phyloP scores from a whole-genome alignment of 108 stramenopile species.

The Cyclotella distinguenda region DNA sequence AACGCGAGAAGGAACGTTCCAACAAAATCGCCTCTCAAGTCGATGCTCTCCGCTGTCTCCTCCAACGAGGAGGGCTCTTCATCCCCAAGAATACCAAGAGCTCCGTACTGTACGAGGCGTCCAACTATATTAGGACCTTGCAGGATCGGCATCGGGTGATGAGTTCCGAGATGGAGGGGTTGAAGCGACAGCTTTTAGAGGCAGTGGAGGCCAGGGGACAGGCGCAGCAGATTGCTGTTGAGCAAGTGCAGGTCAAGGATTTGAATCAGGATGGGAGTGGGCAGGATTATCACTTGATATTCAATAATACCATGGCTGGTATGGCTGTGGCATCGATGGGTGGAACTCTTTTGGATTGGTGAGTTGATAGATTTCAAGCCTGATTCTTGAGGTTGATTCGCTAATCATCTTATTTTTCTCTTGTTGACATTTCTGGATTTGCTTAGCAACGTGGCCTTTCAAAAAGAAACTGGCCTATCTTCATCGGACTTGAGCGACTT shows the following conservation, averaged over 20 bases:
- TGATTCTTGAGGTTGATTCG: neutral
- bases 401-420: neutral
- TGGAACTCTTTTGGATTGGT: constrained; percentile 39
- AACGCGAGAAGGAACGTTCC: constrained; percentile 46
- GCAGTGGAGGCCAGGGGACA: constrained; percentile 16
- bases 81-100: constrained; percentile 49
- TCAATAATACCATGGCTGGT: constrained; percentile 36
- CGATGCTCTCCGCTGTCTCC: constrained; percentile 31
- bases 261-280: too few relatives aligned
- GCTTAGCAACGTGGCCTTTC: constrained; percentile 14
- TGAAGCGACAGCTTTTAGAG: constrained; percentile 18
- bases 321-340: constrained; percentile 48
- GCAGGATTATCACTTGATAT: constrained; percentile 29
- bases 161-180: constrained; percentile 27
- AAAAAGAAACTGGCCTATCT: constrained; percentile 15
- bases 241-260: neutral
- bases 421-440: neutral
- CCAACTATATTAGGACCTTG: constrained; percentile 43
- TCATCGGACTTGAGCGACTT: constrained; percentile 3
- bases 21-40: constrained; percentile 45
- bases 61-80: constrained; percentile 41
- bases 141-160: constrained; percentile 45
- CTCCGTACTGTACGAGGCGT: constrained; percentile 44
- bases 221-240: neutral
- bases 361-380: neutral